These are phyloP conservation scores for Cutaneotrichosporon cavernicola DNA, from an alignment of 1,284 basidiomycete genomes.

Conservation along the genomic window DNA sequence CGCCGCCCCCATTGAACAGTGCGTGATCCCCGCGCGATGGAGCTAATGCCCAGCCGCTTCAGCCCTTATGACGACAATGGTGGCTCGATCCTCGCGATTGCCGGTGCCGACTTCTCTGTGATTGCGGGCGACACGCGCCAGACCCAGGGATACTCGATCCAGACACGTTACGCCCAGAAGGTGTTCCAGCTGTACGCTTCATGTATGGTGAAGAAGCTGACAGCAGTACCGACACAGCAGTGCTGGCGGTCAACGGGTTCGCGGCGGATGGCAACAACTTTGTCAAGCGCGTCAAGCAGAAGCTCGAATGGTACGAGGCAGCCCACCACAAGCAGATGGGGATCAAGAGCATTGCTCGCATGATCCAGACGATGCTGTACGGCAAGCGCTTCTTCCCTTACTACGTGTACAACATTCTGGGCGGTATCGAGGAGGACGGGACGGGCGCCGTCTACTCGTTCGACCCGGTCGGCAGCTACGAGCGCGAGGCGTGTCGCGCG, in stretches of 20 bases:
- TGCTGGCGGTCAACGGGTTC: slow-evolving; percentile 90
- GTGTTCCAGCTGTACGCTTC: slow-evolving; percentile 54
- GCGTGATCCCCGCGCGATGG: slow-evolving; percentile 16
- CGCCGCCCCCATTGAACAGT: slow-evolving; percentile 47
- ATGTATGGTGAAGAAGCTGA: slow-evolving; percentile 1
- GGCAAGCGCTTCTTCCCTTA: slow-evolving; percentile 92
- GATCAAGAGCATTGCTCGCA: slow-evolving; percentile 81
- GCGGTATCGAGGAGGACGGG: slow-evolving; percentile 89
- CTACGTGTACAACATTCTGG: slow-evolving; percentile 92
- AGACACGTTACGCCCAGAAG: slow-evolving; percentile 87
- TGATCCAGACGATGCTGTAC: slow-evolving; percentile 96
- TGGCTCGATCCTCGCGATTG: slow-evolving; percentile 90
- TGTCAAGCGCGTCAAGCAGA: slow-evolving; percentile 88
- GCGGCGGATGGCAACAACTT: slow-evolving; percentile 94
- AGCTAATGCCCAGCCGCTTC: slow-evolving; percentile 56
- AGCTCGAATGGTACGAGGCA: slow-evolving; percentile 94
- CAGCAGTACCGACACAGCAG: slow-evolving; percentile 81
- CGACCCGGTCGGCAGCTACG: slow-evolving; percentile 93
- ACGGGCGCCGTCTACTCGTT: slow-evolving; percentile 95
- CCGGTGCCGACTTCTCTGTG: slow-evolving; percentile 84
- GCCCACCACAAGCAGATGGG: slow-evolving; percentile 93
- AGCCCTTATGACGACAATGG: slow-evolving; percentile 89
- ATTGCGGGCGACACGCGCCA: slow-evolving; percentile 93
- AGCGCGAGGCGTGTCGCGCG: slow-evolving; percentile 89
- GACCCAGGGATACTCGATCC: slow-evolving; percentile 89